Conservation (phyloP, 805 yeast species). For the Kuraishia floccosa region DNA sequence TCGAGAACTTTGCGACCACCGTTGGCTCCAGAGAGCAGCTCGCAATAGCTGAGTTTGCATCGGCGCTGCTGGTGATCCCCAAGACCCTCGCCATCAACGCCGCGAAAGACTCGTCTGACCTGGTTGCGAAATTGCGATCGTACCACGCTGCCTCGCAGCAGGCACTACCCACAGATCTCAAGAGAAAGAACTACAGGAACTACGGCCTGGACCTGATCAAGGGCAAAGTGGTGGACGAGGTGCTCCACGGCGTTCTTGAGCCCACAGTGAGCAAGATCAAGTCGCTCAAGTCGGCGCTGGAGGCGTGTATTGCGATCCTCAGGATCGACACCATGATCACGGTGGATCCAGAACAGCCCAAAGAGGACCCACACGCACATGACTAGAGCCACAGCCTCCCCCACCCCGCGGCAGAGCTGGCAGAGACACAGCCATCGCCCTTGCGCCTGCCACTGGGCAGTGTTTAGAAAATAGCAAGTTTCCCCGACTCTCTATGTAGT, state of each 20-base stretch:
- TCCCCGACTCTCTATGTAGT: too few species aligned
- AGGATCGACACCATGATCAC: slow-evolving; percentile 98
- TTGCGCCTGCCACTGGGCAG: too few species aligned
- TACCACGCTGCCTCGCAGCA: slow-evolving; percentile 93
- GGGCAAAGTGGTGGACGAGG: slow-evolving; percentile 87
- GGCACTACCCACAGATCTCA: slow-evolving; percentile 72
- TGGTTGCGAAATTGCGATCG: slow-evolving; percentile 90
- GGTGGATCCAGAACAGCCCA: slow-evolving; percentile 90
- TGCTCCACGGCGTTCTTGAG: slow-evolving; percentile 80
- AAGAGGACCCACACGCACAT: slow-evolving; percentile 90
- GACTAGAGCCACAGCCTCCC: too few species aligned
- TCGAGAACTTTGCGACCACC: slow-evolving; percentile 96
- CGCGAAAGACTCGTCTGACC: slow-evolving; percentile 92
- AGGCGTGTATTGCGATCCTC: slow-evolving; percentile 94
- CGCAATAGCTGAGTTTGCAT: slow-evolving; percentile 96
- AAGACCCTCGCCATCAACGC: slow-evolving; percentile 96
- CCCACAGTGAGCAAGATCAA: slow-evolving; percentile 91
- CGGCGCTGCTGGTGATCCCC: slow-evolving; percentile 82
- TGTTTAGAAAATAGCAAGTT: too few species aligned
- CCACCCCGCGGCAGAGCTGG: too few species aligned
- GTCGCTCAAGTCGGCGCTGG: slow-evolving; percentile 89
- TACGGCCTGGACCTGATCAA: slow-evolving; percentile 87
- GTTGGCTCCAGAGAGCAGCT: slow-evolving; percentile 96
- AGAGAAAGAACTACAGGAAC: slow-evolving; percentile 77
- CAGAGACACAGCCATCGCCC: too few species aligned